A percentile compares a stretch with the other conserved stretches of the same genome.
phyloP scores from a whole-genome alignment of 2,329 filamentous ascomycete species.

The Neofusicoccum sp. region DNA sequence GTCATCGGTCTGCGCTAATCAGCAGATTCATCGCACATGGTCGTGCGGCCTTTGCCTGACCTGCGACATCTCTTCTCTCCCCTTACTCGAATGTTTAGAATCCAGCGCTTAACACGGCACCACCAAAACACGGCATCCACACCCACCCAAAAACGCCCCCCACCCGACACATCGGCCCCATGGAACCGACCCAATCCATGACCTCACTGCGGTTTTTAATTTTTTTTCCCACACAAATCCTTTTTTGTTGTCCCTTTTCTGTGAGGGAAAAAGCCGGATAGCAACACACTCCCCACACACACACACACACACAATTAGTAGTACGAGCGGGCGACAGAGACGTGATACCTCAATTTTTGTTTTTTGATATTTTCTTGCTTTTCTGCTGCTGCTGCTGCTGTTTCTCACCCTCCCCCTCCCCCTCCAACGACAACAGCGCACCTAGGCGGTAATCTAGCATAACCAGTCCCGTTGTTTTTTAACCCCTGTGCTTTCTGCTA shows the following conservation, averaged over 20 bases:
- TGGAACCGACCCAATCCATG: not conserved
- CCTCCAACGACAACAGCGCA: not conserved
- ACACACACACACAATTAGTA: too few relatives aligned
- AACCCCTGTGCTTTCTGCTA: not conserved
- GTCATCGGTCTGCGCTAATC: constrained; percentile 76
- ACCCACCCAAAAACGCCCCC: not conserved
- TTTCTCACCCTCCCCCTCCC: not conserved
- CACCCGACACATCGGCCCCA: not conserved
- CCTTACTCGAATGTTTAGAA: constrained; percentile 1
- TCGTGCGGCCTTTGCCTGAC: not conserved
- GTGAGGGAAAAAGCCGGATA: constrained; percentile 1
- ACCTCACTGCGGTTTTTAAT: not conserved
- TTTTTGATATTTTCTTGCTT: not conserved
- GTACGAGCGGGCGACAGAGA: not conserved
- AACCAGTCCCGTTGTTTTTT: not conserved
- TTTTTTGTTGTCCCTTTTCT: too few relatives aligned
- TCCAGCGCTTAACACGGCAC: too few relatives aligned
- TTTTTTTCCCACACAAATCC: not conserved
- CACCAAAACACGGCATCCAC: not conserved
- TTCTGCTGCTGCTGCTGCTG: not conserved
- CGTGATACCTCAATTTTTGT: constrained; percentile 10
- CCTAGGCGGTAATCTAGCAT: not conserved
- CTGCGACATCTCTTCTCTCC: not conserved
- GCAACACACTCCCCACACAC: too few relatives aligned
- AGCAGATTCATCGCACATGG: not conserved